Evolutionary conservation across 441 rosid genomes (phyloP), one percentile per base, ranked within the genome.

Genomic region (Adansonia gregorii): DNA sequence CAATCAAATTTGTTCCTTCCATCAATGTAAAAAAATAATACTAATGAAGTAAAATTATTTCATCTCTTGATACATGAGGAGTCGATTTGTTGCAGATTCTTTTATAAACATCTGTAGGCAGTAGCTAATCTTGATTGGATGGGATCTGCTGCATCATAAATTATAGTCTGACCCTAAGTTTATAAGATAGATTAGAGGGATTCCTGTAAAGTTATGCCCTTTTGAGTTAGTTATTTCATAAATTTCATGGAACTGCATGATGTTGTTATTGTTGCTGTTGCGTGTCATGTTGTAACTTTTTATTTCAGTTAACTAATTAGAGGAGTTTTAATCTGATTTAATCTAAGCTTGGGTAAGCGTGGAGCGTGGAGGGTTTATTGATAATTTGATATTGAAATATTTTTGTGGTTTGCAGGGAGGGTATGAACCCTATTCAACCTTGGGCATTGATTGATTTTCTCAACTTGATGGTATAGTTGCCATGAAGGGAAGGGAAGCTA

Each of bases 361-460:
- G 2, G 78, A 43, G 56, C 55, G 52, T 77, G 73, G 56, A 81
- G 80, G 74, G 78, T 59, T 74, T 73, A 83, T 81, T 88, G 46
- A 77, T 83, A n/a, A 52, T 59, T 81, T 88, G 46, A 77, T 83
- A n/a, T 58, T 59, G 66, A 74, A 73, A 73, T 74, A 76, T 46
- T 75, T 46, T 73, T 65, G 48, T 82, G 72, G 73, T 80, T 85
- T 83, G 68, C 92, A 94, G 97, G 97, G 96, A 86, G 91, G 87
- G 71, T 85, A 84, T 80, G 97, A 93, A 84, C 92, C 97, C 71
- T 91, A 83, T 80, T 90, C 92, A 70, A 90, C 94, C 71, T 85
- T 91, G 93, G 96, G 95, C 85, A 94, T 94, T 79, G 98, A 94
- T 78, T 94, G 89, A 89, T 83, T 46, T 35, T 48, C 39, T 68